Base-by-base conservation (phyloP, 31 red algal species). In the Bonnemaisonia californica region DNA sequence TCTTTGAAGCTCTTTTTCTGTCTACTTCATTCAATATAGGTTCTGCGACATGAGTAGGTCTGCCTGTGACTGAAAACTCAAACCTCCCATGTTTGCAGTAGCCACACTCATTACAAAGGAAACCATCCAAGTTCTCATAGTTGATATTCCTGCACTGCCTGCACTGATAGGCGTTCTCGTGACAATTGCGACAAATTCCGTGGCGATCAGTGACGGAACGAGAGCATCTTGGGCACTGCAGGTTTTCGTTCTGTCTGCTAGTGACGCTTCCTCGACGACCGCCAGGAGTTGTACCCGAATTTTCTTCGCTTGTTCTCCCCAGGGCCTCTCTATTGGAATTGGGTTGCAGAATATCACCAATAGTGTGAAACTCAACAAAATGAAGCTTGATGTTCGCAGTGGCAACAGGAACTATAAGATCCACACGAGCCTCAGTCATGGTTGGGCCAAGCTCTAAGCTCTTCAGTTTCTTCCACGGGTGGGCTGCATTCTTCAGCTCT, bases 111-210 rank as follows among this genome's bases (percentile, higher is more conserved):
- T 89, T 91, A 61, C 95, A 98, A 36, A 98, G 48, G 40, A 98
- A 91, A 7, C 91, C 95, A 65, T 98, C 87, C 36, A 98, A 57
- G 57, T 93, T 88, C 82, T 93, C 95, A 79, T 94, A 98, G 61
- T 98, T 91, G 42, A 98, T 98, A 68, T 94, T 94, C 47, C 95
- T 90, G 54, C 95, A 98, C 55, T 91, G 90, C 4, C 95, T 91
- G 62, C 95, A 98, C 63, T 98, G 95, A 56, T 98, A 94, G 9
- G 91, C 95, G 48, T 98, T 98, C 63, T 98, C 95, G 64, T 91
- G 81, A 72, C 95, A 98, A 77, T 88, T 91, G 41, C 79, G 73
- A 73, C 95, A 98, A 24, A 98, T 91, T 40, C 95, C 95, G 32
- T 91, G 76, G 21, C 95, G 78, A 65, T 98, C 86, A 42, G 79